These are phyloP conservation scores for Sugiyamaella sp. DNA, from an alignment of 1,139 yeast genomes.

Conservation along the genomic window DNA sequence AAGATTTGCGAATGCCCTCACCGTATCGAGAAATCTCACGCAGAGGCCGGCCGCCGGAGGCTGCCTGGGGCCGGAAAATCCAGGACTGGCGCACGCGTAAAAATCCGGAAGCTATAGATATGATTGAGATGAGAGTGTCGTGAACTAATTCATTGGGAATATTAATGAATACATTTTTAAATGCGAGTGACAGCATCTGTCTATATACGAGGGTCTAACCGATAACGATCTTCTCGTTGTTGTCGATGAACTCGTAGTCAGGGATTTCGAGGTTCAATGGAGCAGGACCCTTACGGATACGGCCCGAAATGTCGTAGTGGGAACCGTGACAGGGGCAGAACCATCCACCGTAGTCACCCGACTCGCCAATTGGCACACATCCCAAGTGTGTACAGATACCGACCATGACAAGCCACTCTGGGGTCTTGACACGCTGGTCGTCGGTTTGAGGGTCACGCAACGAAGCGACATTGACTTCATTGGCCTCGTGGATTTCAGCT, in stretches of 20 bases:
- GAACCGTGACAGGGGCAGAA: conserved; percentile 99
- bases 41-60: conserved; percentile 2
- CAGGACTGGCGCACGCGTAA: not conserved
- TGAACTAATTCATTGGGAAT: not conserved
- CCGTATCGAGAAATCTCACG: not conserved
- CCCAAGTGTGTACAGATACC: conserved; percentile 99
- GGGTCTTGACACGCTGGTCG: conserved; percentile 91
- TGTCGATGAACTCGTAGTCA: conserved; percentile 78
- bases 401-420: conserved; percentile 98
- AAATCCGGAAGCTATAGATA: not conserved
- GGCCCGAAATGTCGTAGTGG: conserved; percentile 98
- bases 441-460: conserved; percentile 96
- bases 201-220: conserved; percentile 50
- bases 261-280: conserved; percentile 99
- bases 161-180: conserved; percentile 16
- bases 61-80: not conserved
- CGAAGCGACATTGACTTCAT: conserved; percentile 66
- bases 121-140: not conserved
- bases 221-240: conserved; percentile 78
- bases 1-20: no score
- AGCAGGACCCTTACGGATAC: conserved; percentile 99
- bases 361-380: conserved; percentile 99
- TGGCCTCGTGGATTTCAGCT: conserved; percentile 93
- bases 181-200: conserved; percentile 11
- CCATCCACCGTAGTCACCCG: conserved; percentile 99